phyloP scores from a whole-genome alignment of 129 eudicot genomes.

The Apium graveolens region DNA sequence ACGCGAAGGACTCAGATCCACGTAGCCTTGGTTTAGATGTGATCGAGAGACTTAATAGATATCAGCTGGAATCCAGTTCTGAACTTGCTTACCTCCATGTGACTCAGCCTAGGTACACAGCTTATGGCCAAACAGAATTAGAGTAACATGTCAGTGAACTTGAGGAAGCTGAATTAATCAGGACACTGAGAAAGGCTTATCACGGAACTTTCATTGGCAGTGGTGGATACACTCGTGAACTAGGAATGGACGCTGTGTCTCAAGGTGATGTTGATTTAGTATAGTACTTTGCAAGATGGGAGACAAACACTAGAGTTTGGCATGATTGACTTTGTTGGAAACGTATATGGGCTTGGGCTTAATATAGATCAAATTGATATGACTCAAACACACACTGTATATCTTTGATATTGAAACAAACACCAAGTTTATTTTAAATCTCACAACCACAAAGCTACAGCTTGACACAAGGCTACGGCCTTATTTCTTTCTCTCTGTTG shows the following conservation, averaged over 20 bases:
- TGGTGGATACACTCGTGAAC: slow-evolving; percentile 69
- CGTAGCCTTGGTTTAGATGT: slow-evolving; percentile 62
- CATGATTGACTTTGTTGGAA: no score
- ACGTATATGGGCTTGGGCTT: no score
- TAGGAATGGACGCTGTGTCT: slow-evolving; percentile 70
- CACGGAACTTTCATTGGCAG: slow-evolving; percentile 70
- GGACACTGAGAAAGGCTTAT: slow-evolving; percentile 47
- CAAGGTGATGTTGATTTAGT: slow-evolving; percentile 85
- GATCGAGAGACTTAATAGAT: slow-evolving; percentile 49
- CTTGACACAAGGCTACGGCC: no score
- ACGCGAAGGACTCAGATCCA: slow-evolving; percentile 90
- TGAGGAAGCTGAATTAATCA: slow-evolving; percentile 54
- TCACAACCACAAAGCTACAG: no score
- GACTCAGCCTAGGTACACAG: slow-evolving; percentile 93
- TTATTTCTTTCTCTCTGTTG: no score
- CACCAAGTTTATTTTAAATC: no score
- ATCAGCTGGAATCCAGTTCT: slow-evolving; percentile 40
- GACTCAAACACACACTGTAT: no score
- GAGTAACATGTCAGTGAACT: slow-evolving; percentile 64
- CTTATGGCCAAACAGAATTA: slow-evolving; percentile 82
- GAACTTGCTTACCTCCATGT: slow-evolving; percentile 62
- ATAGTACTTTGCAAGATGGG: no score
- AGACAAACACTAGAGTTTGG: no score
- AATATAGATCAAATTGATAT: no score
- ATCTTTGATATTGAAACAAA: no score